Evolutionary conservation across 2,329 filamentous ascomycete species (phyloP), one percentile per base, ranked within the genome.

Genomic region (Claviceps cyperi): DNA sequence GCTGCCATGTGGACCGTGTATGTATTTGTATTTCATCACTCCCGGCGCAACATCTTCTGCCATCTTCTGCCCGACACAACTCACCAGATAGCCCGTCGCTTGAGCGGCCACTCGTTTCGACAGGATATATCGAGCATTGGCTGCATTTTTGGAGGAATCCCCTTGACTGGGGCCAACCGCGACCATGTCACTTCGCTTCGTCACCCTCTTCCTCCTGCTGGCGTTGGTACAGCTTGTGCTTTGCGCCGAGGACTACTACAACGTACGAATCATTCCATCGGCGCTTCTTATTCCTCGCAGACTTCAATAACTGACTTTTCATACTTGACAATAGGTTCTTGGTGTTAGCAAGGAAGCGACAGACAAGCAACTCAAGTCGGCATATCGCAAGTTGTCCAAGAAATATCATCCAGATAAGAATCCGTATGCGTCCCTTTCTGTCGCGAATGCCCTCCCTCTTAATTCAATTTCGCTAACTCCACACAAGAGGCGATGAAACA

Each of bases 341-440:
- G 88, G 85, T 50, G 70, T 98, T 55, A 78, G 83, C 61, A 88
- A 80, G 61, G 74, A 83, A 53, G 91, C 91, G 15, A 83, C 80
- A 45, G 89, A 95, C 49, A 82, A 83, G 61, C 84, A 97, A 60
- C 84, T 98, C 64, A 98, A 98, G 69, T 85, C 86, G 44, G 90
- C 92, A 21, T 98, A 98, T 68, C 81, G 90, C 53, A 83, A 81
- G 53, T 75, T 98, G 11, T 94, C 86, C 72, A 97, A 97, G 69
- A 94, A 94, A 66, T 96, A 78, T 66, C 92, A 98, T 63, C 92
- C 92, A 3, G 92, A 98, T 69, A 98, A 98, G 77, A 97, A 97
- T 60, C 89, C 91, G 84, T 92, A 77, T 60, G 84, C 71, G 43
- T 47, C 50, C 44, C 46, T 47, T 13, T 43, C 22, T 17, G 19